Percentiles rank a stretch among this genome's conserved stretches.
Conservation (phyloP, 768 basidiomycete species). For the Calocybe cyanea region DNA sequence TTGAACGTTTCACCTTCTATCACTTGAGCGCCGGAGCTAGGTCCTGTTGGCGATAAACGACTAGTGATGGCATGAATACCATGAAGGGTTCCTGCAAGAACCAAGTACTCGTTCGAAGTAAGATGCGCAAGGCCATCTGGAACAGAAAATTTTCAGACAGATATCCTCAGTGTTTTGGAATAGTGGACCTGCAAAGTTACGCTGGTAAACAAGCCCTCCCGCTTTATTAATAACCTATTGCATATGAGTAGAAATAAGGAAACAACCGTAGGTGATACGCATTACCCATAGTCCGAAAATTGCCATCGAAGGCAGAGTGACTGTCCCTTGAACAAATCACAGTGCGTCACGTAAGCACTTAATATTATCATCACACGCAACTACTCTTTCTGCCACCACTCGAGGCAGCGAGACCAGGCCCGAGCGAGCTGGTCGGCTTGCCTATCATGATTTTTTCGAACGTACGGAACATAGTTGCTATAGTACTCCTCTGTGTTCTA, state of each 20-base stretch:
- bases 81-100: slow-evolving; percentile 93
- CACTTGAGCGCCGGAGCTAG: slow-evolving; percentile 87
- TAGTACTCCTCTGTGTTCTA: slow-evolving; percentile 25
- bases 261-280: not conserved
- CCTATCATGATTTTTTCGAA: slow-evolving; percentile 7
- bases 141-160: slow-evolving; percentile 4
- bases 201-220: slow-evolving; percentile 92
- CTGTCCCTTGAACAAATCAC: too few species aligned
- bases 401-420: not conserved
- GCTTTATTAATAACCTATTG: slow-evolving; percentile 94
- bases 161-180: not conserved
- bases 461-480: slow-evolving; percentile 21
- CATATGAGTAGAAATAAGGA: slow-evolving; percentile 6
- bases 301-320: slow-evolving; percentile 57
- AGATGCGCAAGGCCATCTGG: slow-evolving; percentile 88
- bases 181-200: slow-evolving; percentile 78
- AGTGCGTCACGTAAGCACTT: not conserved
- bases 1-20: slow-evolving; percentile 97
- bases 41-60: slow-evolving; percentile 77
- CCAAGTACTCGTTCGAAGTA: slow-evolving; percentile 92
- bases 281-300: slow-evolving; percentile 81
- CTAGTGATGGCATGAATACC: slow-evolving; percentile 99
- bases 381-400: too few species aligned
- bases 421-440: not conserved
- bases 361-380: not conserved